Percentiles rank a stretch among this genome's conserved stretches.
These are phyloP conservation scores for Eucalyptus regnans DNA, from an alignment of 345 rosid genomes.

Conservation along the genomic window DNA sequence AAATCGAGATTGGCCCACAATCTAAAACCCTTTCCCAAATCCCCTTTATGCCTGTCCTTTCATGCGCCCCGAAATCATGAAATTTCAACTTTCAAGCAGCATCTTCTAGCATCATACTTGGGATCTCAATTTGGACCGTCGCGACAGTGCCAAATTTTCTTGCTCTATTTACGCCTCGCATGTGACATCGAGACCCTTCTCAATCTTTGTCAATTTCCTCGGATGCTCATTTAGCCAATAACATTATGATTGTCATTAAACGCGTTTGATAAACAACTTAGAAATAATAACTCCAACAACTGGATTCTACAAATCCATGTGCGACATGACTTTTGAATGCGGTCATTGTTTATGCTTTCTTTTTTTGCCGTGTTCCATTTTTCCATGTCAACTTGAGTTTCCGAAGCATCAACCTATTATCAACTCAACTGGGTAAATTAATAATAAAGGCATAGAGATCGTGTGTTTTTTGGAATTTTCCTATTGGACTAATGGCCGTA, in stretches of 20 bases:
- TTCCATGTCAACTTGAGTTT: not conserved
- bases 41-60: not conserved
- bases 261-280: not conserved
- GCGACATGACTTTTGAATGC: not conserved
- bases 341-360: accelerated
- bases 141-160: too few species aligned
- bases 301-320: accelerated
- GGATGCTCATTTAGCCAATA: not conserved
- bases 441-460: not conserved
- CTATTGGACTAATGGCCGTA: accelerated
- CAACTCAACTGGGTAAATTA: not conserved
- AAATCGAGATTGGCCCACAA: not conserved
- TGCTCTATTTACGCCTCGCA: too few species aligned
- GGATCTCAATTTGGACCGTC: not conserved
- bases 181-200: not conserved
- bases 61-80: not conserved
- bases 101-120: not conserved
- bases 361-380: not conserved
- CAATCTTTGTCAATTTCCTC: not conserved
- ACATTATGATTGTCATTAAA: accelerated
- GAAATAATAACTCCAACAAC: accelerated
- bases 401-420: not conserved
- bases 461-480: not conserved
- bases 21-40: not conserved
- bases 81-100: not conserved